These are phyloP conservation scores for Flaveria brownii DNA, from an alignment of 129 eudicot species.

Conservation along the genomic window DNA sequence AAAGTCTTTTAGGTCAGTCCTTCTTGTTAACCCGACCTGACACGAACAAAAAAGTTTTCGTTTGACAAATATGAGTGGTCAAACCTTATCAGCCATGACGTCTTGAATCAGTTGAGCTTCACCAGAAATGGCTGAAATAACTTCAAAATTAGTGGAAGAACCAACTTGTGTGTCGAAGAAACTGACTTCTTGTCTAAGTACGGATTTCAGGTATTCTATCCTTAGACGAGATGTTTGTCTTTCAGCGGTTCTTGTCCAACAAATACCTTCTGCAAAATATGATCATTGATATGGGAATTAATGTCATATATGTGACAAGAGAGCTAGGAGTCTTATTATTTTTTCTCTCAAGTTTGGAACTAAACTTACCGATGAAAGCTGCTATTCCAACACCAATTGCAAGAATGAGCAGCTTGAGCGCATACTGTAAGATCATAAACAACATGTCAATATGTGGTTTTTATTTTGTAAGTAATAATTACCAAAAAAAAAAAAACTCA, in stretches of 20 bases:
- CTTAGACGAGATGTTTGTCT: slow-evolving; percentile 71
- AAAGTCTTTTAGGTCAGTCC: background rate
- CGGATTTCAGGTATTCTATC: slow-evolving; percentile 68
- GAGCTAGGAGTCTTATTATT: background rate
- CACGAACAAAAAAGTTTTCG: too few relatives aligned
- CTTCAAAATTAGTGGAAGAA: slow-evolving; percentile 66
- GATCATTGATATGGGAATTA: background rate
- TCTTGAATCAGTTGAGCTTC: slow-evolving; percentile 80
- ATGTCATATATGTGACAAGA: background rate
- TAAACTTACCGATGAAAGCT: slow-evolving; percentile 57
- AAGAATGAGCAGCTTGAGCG: slow-evolving; percentile 55
- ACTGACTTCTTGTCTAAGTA: slow-evolving; percentile 75
- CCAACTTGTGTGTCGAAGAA: slow-evolving; percentile 70
- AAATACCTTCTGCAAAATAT: slow-evolving; percentile 61
- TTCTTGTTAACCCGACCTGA: too few relatives aligned
- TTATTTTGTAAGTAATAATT: background rate
- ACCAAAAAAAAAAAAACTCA: too few relatives aligned
- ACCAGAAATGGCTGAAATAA: slow-evolving; percentile 61
- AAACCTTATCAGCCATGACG: slow-evolving; percentile 76
- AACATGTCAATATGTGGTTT: slow-evolving; percentile 14
- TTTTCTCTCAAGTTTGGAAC: background rate
- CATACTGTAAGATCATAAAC: slow-evolving; percentile 37
- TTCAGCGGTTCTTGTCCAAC: slow-evolving; percentile 89
- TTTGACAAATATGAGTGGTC: background rate
- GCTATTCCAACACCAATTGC: slow-evolving; percentile 57